Percentiles rank a stretch among this genome's conserved stretches.
phyloP scores from a whole-genome alignment of 441 rosid species.

The Viola pubescens region DNA sequence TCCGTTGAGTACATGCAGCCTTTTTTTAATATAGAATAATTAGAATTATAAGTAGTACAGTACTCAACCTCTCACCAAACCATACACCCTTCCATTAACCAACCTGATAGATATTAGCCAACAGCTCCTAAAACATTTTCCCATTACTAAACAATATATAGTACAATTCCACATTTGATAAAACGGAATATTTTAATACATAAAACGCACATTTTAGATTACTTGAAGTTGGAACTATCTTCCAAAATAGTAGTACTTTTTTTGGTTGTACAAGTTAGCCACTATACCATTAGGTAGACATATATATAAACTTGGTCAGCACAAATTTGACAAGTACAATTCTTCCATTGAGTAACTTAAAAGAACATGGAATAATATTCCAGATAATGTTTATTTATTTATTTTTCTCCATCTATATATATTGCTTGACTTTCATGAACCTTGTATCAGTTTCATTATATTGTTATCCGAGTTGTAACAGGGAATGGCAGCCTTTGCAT shows the following conservation, averaged over 20 bases:
- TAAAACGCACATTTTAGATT: too few relatives aligned
- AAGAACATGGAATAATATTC: slow-evolving; percentile 27
- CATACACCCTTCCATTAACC: slow-evolving; percentile 21
- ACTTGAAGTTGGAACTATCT: too few relatives aligned
- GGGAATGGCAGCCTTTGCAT: slow-evolving; percentile 30
- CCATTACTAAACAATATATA: neutral
- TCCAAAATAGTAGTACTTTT: neutral
- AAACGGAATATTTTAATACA: neutral
- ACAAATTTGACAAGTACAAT: slow-evolving; percentile 15
- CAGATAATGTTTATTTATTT: neutral
- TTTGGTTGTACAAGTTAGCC: neutral
- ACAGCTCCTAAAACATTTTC: slow-evolving; percentile 18
- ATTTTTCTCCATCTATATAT: slow-evolving; percentile 16
- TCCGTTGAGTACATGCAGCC: neutral
- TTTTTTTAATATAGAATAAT: neutral
- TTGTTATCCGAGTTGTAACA: neutral
- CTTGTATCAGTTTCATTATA: neutral
- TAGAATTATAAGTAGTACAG: neutral
- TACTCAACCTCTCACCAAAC: slow-evolving; percentile 29
- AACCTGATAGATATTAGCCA: slow-evolving; percentile 41
- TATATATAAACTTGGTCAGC: neutral
- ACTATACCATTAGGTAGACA: slow-evolving; percentile 17
- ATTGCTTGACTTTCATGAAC: neutral
- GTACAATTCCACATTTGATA: neutral
- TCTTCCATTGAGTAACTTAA: slow-evolving; percentile 49